Evolutionary conservation across 108 stramenopile species (phyloP), one percentile per base, ranked within the genome.

Genomic region (Conticribra guillardii): DNA sequence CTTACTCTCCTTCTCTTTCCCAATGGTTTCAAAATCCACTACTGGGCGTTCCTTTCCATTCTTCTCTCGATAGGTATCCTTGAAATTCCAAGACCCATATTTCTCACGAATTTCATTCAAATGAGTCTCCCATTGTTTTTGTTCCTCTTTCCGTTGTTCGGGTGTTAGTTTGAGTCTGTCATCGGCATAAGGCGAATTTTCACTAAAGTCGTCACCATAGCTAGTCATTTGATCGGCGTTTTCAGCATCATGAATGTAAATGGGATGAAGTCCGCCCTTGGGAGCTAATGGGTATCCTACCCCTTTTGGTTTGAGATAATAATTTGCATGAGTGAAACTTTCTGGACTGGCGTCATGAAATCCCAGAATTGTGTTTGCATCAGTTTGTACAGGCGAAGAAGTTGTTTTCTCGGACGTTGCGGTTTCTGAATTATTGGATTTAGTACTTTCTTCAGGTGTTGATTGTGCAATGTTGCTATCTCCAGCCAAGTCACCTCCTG

Each of bases 11-110:
- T 58, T 58, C 23, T 31, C 47, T 18, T 14, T 44, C 21, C 51
- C 59, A 14, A 62, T 63, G 16, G 51, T 24, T 17, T 22, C 37
- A 66, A 66, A 79, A 49, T 79, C 63, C 0, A 70, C 64, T 3
- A 51, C 24, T 0, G 76, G 76, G 19, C 76, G 67, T 19, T 47
- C 34, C 11, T 46, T 52, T 18, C 44, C 23, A 14, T 56, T 48
- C 26, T 60, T 51, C 21, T 52, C 28, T 7, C 23, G 17, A 18
- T 60, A 71, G 1, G 49, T 26, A 51, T 76, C 76, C 28, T 22
- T 47, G 31, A 76, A 76, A 0, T 76, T 33, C 76, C 76, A 76
- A 58, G 54, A 67, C 0, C 76, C 76, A 60, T 67, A 76, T 16
- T 47, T 17, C 16, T 69, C 29, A 17, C 76, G 53, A 14, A 76